Evolutionary conservation across 2,329 filamentous ascomycete genomes (phyloP), one percentile per base, ranked within the genome.

Genomic region (Blumeria graminis): DNA sequence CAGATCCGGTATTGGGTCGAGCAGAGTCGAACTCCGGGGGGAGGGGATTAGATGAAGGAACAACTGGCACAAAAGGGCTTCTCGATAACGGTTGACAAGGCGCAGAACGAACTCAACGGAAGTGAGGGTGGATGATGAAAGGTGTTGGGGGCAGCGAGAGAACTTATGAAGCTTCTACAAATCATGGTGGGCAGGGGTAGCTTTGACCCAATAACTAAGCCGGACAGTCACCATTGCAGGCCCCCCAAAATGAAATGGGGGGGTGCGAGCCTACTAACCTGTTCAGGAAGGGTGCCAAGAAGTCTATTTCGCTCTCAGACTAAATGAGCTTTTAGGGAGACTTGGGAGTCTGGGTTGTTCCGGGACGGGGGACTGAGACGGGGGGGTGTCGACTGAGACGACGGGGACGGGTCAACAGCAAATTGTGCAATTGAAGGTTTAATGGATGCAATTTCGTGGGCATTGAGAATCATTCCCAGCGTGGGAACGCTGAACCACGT

Each of bases 261-360:
- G 6, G 9, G 6, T 10, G n/a, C 11, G 22, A 39, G 13, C 9
- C 8, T 10, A 22, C 34, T 54, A 39, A 22, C 51, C 35, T 54
- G 6, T 22, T 54, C 16, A 16, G 51, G 51, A n/a, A 35, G 28
- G 32, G 41, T 16, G 13, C 16, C 10, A n/a, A 46, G 43, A 22
- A 22, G 22, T 54, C 35, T 35, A 39, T 54, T 39, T 39, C 35
- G 48, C 51, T 38, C 51, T 54, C 51, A 36, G 51, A 54, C 51
- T 54, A 28, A 28, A 28, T 28, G 22, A 28, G 22, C 22, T 28
- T 28, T 28, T 28, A 28, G 22, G 22, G 22, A 28, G 22, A 28
- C 22, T 28, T 28, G 22, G 22, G 22, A 28, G 22, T 28, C 22
- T 28, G 22, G 22, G 22, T 28, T 28, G 22, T 28, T 28, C 22